Evolutionary conservation across 495 filamentous ascomycete genomes (phyloP), one percentile per base, ranked within the genome.

Genomic region (Lophiostoma macrostomum): DNA sequence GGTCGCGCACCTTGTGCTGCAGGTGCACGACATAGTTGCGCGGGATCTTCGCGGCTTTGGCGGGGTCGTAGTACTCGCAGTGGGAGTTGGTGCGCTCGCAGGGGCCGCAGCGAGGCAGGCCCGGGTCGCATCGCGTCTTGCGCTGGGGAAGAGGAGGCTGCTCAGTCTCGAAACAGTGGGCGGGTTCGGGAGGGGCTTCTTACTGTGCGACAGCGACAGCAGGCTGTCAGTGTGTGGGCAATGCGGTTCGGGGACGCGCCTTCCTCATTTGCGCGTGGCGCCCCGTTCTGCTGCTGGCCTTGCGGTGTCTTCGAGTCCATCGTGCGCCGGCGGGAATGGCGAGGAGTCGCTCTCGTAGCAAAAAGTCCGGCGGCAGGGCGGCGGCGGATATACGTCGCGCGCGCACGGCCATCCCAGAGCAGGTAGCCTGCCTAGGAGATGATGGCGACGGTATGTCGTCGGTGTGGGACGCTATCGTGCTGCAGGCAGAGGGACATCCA

Each of bases 41-140:
- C 38, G 87, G 81, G 55, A 96, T 86, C 54, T 81, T 88, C 58
- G 74, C 78, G 56, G 81, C 80, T 67, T 88, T 88, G 38, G 86
- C 76, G 1, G 89, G 86, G 68, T 97, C 91, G 69, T 82, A 95
- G 71, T 96, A 97, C 60, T 95, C 91, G 75, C 91, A 97, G 52
- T 78, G 77, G 31, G 88, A 83, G 61, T 90, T 90, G 52, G 86
- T 90, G 56, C 90, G 80, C 72, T 95, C 89, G 76, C 91, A 97
- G 12, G 90, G 89, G n/a, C 83, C 78, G 69, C 91, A 97, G 67
- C 84, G 83, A 34, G 91, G 91, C 37, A 97, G 80, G 13, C 87
- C 85, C 22, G 91, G 85, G 68, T 96, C 91, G 70, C 91, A 97
- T 75, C 87, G 80, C 19, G 91, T 95, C 76, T 97, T 97, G 40